Evolutionary conservation across 1,284 basidiomycete genomes (phyloP).

Genomic region (Meira miltonrushii): DNA sequence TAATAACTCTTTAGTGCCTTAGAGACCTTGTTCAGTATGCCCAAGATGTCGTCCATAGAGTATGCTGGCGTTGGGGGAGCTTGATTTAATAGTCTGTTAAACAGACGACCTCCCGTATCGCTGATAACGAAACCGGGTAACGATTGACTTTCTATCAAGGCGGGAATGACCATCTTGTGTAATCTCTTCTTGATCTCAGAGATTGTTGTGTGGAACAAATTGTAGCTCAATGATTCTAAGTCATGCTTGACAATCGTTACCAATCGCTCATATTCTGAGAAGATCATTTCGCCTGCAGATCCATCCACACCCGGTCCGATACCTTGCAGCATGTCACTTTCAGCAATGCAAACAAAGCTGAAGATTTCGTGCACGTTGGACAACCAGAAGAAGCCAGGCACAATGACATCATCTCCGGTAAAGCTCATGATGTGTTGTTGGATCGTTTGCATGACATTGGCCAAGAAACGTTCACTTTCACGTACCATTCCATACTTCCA

Average conservation of each 20-base stretch:
- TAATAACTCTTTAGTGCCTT: conserved; percentile 98
- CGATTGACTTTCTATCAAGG: conserved; percentile 93
- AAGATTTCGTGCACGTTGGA: conserved; percentile 99
- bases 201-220: conserved; percentile 99
- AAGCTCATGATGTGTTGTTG: conserved; percentile 95
- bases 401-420: conserved; percentile 85
- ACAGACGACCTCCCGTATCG: conserved; percentile 84
- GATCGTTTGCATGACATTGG: conserved; percentile 97
- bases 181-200: conserved; percentile 94
- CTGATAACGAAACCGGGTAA: conserved; percentile 95
- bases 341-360: conserved; percentile 96
- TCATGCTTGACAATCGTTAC: conserved; percentile 98
- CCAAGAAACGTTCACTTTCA: conserved; percentile 95
- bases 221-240: conserved; percentile 95
- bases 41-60: conserved; percentile 97
- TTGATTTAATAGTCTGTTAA: conserved; percentile 76
- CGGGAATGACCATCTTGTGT: conserved; percentile 97
- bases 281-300: conserved; percentile 84
- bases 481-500: conserved; percentile 98
- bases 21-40: conserved; percentile 95
- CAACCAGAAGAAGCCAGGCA: conserved; percentile 97
- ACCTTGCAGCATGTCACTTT: conserved; percentile 95
- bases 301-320: conserved; percentile 89
- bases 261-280: conserved; percentile 92
- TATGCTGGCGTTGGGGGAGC: conserved; percentile 75